A percentile compares a stretch with the other conserved stretches of the same genome.
Evolutionary conservation across 306 rosid genomes (phyloP).

Genomic region (Castanea mollissima): DNA sequence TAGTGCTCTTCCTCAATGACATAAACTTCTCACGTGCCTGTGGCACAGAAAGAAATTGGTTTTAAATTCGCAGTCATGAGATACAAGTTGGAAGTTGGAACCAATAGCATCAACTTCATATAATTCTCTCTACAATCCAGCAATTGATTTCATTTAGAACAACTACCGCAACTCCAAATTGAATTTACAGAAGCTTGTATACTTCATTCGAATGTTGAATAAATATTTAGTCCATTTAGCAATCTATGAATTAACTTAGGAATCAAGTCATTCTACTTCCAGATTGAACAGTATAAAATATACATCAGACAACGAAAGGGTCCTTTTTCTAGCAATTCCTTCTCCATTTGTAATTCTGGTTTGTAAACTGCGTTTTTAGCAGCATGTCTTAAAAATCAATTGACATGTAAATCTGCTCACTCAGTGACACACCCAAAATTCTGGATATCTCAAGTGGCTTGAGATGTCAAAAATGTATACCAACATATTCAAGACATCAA

Average conservation of each 20-base stretch:
- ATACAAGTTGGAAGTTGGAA: slow-evolving; percentile 10
- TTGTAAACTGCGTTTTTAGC: background rate
- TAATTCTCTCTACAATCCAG: background rate
- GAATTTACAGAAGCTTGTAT: slow-evolving; percentile 1
- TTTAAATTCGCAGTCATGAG: slow-evolving; percentile 14
- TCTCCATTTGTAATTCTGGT: background rate
- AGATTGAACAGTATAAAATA: background rate
- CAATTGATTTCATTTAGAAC: slow-evolving; percentile 5
- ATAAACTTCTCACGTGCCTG: slow-evolving; percentile 88
- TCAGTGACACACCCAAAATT: background rate
- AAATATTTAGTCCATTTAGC: slow-evolving; percentile 1
- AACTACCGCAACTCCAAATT: slow-evolving; percentile 18
- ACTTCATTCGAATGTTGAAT: background rate
- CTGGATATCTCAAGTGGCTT: background rate
- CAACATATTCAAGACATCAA: slow-evolving; percentile 3
- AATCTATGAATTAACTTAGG: background rate
- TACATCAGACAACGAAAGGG: background rate
- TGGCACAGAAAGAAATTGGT: slow-evolving; percentile 30
- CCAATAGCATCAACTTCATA: slow-evolving; percentile 9
- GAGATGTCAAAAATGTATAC: slow-evolving; percentile 7
- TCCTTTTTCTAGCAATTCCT: background rate
- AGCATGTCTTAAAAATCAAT: background rate
- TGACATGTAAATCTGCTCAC: background rate
- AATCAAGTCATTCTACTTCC: background rate
- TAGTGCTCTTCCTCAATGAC: slow-evolving; percentile 76